Percentiles rank a stretch among this genome's conserved stretches.
Evolutionary conservation across 2,329 filamentous ascomycete genomes (phyloP).

Genomic region (Westerdykella ornata): DNA sequence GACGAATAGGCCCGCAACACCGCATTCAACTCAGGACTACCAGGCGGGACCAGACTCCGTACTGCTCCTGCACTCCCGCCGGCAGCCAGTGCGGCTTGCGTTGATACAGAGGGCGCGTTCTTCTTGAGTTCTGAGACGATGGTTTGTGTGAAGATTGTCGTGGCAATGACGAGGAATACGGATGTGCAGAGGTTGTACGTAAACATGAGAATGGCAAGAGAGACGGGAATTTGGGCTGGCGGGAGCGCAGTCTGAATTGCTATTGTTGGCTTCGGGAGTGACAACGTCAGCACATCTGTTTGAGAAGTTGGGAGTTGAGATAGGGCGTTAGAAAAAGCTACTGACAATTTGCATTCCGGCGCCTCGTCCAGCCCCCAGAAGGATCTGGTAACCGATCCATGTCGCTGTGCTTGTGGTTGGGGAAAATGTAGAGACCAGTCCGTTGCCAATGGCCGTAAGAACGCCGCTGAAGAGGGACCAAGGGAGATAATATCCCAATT

Average conservation of each 20-base stretch:
- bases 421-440: conserved; percentile 38
- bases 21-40: conserved; percentile 13
- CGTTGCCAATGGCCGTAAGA: conserved; percentile 36
- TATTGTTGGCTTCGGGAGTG: conserved; percentile 14
- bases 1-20: conserved; percentile 21
- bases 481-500: conserved; percentile 24
- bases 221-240: conserved; percentile 22
- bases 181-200: conserved; percentile 32
- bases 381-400: conserved; percentile 27
- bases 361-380: conserved; percentile 21
- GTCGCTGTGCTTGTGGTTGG: conserved; percentile 22
- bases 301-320: too few species aligned
- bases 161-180: conserved; percentile 25
- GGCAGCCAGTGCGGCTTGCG: conserved; percentile 16
- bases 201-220: conserved; percentile 32
- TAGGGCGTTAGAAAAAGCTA: not conserved
- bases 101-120: conserved; percentile 21
- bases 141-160: conserved; percentile 22
- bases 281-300: not conserved
- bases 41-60: conserved; percentile 12
- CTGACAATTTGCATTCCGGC: conserved; percentile 21
- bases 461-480: conserved; percentile 23
- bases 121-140: conserved; percentile 9
- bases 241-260: conserved; percentile 29
- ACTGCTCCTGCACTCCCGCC: conserved; percentile 22